These are phyloP conservation scores for Colletotrichum shisoi DNA, from an alignment of 2,329 filamentous ascomycete species.

Conservation along the genomic window DNA sequence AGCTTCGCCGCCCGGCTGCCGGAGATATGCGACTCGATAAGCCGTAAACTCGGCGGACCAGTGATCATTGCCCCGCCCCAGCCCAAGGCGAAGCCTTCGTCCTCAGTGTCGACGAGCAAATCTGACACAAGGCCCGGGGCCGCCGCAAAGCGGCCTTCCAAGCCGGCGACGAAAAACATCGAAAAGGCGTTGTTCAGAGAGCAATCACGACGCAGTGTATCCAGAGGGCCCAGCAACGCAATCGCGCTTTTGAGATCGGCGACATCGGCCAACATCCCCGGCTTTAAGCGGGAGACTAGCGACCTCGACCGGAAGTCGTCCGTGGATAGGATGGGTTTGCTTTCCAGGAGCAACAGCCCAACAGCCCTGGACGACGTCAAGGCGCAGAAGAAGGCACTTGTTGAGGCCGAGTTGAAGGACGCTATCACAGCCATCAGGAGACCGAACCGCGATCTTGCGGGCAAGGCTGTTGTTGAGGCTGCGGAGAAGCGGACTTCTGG, in stretches of 20 bases:
- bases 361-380: constrained; percentile 63
- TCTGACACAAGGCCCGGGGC: constrained; percentile 61
- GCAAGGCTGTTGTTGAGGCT: constrained; percentile 71
- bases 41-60: constrained; percentile 78
- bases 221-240: constrained; percentile 63
- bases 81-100: constrained; percentile 55
- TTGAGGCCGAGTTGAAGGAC: constrained; percentile 75
- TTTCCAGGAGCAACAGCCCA: constrained; percentile 57
- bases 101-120: constrained; percentile 44
- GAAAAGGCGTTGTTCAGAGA: constrained; percentile 70
- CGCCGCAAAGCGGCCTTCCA: constrained; percentile 57
- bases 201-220: constrained; percentile 62
- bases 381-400: constrained; percentile 69
- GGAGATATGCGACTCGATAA: constrained; percentile 72
- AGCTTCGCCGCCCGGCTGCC: constrained; percentile 80
- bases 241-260: constrained; percentile 73
- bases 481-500: constrained; percentile 67
- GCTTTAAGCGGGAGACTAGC: constrained; percentile 73
- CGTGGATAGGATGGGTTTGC: constrained; percentile 53
- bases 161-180: constrained; percentile 61
- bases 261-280: constrained; percentile 66
- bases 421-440: constrained; percentile 78
- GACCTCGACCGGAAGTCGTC: constrained; percentile 54
- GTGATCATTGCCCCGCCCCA: constrained; percentile 65
- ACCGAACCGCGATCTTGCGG: constrained; percentile 75